These are phyloP conservation scores for Cladosporium velox DNA, from an alignment of 2,329 filamentous ascomycete species.

Conservation along the genomic window DNA sequence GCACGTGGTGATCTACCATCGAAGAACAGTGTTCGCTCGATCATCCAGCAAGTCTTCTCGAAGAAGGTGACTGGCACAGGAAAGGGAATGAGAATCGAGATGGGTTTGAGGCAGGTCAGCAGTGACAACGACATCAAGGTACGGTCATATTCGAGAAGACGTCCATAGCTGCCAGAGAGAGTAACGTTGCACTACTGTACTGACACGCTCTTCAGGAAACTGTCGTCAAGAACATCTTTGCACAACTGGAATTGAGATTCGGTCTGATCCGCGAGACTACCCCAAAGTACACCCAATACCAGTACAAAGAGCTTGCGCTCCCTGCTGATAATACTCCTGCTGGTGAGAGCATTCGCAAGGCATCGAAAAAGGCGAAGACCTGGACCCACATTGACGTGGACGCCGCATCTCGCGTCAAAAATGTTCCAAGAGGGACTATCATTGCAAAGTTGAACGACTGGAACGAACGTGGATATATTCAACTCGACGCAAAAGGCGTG, in stretches of 20 bases:
- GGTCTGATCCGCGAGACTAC: conserved; percentile 58
- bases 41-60: conserved; percentile 57
- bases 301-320: conserved; percentile 46
- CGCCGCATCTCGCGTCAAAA: conserved; percentile 32
- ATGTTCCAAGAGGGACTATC: conserved; percentile 49
- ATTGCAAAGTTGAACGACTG: conserved; percentile 58
- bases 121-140: conserved; percentile 57
- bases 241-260: conserved; percentile 62
- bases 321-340: conserved; percentile 45
- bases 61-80: conserved; percentile 18
- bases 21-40: conserved; percentile 47
- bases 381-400: conserved; percentile 55
- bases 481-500: conserved; percentile 56
- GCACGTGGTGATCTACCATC: conserved; percentile 62
- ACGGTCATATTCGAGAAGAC: conserved; percentile 6
- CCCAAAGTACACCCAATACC: conserved; percentile 59
- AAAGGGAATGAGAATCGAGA: conserved; percentile 41
- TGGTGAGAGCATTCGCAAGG: conserved; percentile 48
- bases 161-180: not conserved
- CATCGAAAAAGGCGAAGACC: conserved; percentile 46
- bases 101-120: conserved; percentile 49
- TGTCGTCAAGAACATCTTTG: conserved; percentile 57
- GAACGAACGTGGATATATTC: conserved; percentile 52
- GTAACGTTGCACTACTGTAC: not conserved
- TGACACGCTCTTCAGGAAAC: conserved; percentile 30